Evolutionary conservation across 2,329 filamentous ascomycete species (phyloP).

Genomic region (Fusarium torulosum): DNA sequence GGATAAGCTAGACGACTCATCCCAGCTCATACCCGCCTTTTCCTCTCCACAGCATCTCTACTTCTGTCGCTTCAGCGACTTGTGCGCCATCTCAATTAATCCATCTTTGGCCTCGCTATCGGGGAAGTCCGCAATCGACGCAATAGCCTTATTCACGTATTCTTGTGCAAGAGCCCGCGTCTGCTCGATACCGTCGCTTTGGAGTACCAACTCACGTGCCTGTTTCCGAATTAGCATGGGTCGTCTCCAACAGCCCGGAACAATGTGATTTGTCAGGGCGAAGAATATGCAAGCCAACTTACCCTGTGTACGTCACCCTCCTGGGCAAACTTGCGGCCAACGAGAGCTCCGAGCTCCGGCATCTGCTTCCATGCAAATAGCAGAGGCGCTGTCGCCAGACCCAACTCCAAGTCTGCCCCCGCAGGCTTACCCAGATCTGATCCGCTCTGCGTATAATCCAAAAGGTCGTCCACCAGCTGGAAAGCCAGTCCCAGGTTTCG

Average conservation of each 20-base stretch:
- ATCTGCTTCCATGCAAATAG: conserved; percentile 96
- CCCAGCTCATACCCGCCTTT: conserved; percentile 25
- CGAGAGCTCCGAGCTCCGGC: conserved; percentile 84
- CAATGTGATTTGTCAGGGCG: conserved; percentile 36
- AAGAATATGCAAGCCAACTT: conserved; percentile 51
- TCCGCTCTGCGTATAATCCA: conserved; percentile 92
- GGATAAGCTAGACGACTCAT: conserved; percentile 6
- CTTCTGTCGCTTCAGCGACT: conserved; percentile 90
- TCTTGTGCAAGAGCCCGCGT: conserved; percentile 91
- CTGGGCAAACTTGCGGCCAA: conserved; percentile 88
- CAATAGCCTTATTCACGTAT: conserved; percentile 88
- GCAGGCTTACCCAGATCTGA: conserved; percentile 93
- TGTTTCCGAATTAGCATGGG: conserved; percentile 55
- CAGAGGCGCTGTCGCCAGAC: conserved; percentile 91
- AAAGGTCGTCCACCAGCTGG: conserved; percentile 96
- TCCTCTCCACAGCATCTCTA: conserved; percentile 56
- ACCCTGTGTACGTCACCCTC: conserved; percentile 89
- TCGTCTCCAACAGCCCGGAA: conserved; percentile 23
- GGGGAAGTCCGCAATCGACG: conserved; percentile 86
- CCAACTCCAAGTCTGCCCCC: conserved; percentile 92
- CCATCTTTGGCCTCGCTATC: conserved; percentile 95
- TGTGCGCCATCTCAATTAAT: conserved; percentile 91
- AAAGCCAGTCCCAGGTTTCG: conserved; percentile 95
- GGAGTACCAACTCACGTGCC: conserved; percentile 87
- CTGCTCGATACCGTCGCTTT: conserved; percentile 90